Evolutionary conservation across 768 basidiomycete genomes (phyloP), one percentile per base, ranked within the genome.

Genomic region (Termitomyces heimii): DNA sequence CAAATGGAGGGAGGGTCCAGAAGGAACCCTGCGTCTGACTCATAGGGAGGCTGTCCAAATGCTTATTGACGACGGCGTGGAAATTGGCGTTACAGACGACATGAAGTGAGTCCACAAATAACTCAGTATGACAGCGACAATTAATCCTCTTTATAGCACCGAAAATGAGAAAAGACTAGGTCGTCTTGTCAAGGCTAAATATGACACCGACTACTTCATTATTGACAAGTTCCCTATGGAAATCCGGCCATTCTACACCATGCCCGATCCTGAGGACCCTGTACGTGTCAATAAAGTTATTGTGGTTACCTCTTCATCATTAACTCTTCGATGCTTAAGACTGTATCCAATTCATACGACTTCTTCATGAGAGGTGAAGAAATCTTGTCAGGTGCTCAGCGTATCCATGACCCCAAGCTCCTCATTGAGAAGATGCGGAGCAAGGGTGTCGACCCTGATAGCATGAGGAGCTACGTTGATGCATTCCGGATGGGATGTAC

Each of bases 301-400:
- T 29, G n/a, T 40, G 51, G 18, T 47, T 37, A 20, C 32, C 37
- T 59, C 52, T 59, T 52, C 34, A 32, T 40, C 39, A 18, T 2
- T 29, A 18, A 45, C 35, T 51, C 22, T 56, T 56, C 54, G 10
- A 63, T 59, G 22, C 60, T 31, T 20, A 65, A 95, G 89, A 85
- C 84, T 8, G 77, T 97, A 40, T 98, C 97, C 51, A 98, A 98
- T 74, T 98, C 97, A 24, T 99, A 98, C 72, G 97, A 99, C 75
- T 98, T 99, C 76, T 98, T 99, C 82, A 98, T 99, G 96, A 85
- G 97, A 32, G 97, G 97, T 12, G 94, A 99, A 74, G 97, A 99
- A 72, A 98, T 99, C 67, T 80, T 98, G 40, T 98, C 96, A 4
- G 97, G 97, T 16, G 97, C 96, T 28, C 97, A 99, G 71, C 94